Base-by-base conservation (phyloP, 2,329 filamentous ascomycete genomes). In the Alternaria viburni region DNA sequence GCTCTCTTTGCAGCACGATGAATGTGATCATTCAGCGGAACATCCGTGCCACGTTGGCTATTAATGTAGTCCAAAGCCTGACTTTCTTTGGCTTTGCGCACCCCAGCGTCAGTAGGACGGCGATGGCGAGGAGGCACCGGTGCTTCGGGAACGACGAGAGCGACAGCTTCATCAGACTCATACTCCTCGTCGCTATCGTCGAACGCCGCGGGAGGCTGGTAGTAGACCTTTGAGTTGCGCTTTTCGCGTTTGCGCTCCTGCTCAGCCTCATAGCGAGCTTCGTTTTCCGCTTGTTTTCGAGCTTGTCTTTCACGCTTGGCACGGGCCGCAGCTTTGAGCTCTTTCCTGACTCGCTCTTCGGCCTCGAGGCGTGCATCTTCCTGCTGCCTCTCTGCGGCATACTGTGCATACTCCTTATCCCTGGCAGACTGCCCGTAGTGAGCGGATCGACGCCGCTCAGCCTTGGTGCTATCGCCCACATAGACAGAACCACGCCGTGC, bases 31-130 rank as follows among this genome's bases (percentile, higher is more conserved):
- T 65, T 72, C n/a, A 74, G 56, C 11, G 74, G 70, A 1, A 65
- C 69, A 44, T 65, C 63, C 58, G 64, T 72, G 25, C 77, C 77
- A 44, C 77, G 77, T 15, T 63, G 70, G 15, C 61, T 60, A 19
- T 66, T 74, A 28, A 77, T 76, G 56, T 80, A 79, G 6, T 74
- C 70, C 56, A 79, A 72, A 13, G 73, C 74, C 25, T 63, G 51
- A 19, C 71, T 65, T 9, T 74, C 70, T 32, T 69, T 64, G 30
- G 66, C 64, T 49, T 66, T 72, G 50, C 69, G 68, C 13, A 58
- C 7, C 15, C 73, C 72, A 1, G 50, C 51, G 23, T 74, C 72
- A 5, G 76, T 76, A 28, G 65, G 63, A 17, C 69, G 69, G n/a
- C 75, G 75, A 45, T 66, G 70, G 32, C 66, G 68, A 12, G 58